These are phyloP conservation scores for Platismatia glauca DNA, from an alignment of 495 filamentous ascomycete species.

Conservation along the genomic window DNA sequence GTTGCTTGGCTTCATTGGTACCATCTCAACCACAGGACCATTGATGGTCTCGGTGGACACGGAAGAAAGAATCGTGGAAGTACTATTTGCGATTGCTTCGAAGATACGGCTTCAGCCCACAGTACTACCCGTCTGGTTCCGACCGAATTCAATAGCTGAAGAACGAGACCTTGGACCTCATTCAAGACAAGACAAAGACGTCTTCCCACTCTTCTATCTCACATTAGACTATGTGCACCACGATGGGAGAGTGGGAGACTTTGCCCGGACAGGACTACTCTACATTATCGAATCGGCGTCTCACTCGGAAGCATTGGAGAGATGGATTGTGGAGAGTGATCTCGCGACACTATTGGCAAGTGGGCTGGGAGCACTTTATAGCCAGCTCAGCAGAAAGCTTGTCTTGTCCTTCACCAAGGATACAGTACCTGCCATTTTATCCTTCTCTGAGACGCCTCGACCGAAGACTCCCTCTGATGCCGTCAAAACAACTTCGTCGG, in stretches of 20 bases:
- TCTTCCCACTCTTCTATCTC: conserved; percentile 92
- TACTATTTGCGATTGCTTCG: conserved; percentile 87
- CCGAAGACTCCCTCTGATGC: conserved; percentile 53
- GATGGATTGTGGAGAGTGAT: conserved; percentile 96
- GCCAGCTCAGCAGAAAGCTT: conserved; percentile 74
- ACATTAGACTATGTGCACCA: conserved; percentile 94
- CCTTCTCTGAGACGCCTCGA: conserved; percentile 72
- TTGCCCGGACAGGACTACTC: conserved; percentile 88
- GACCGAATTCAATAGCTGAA: conserved; percentile 26
- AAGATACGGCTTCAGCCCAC: conserved; percentile 85
- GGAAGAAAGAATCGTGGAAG: conserved; percentile 76
- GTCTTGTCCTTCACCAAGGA: conserved; percentile 40
- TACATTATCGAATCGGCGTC: conserved; percentile 94
- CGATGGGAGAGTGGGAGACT: conserved; percentile 86
- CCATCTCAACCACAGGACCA: conserved; percentile 51
- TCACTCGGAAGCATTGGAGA: conserved; percentile 69
- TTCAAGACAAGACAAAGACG: conserved; percentile 59
- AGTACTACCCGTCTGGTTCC: conserved; percentile 84
- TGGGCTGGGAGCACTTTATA: conserved; percentile 89
- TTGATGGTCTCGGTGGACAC: conserved; percentile 57
- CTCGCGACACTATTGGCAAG: conserved; percentile 95
- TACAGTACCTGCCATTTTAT: conserved; percentile 69
- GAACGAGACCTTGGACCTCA: conserved; percentile 12
- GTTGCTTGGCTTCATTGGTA: conserved; percentile 65
- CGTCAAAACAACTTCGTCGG: conserved; percentile 56